A percentile compares a stretch with the other conserved stretches of the same genome.
These are phyloP conservation scores for Aspergillus tubingensis DNA, from an alignment of 2,329 filamentous ascomycete genomes.

Conservation along the genomic window DNA sequence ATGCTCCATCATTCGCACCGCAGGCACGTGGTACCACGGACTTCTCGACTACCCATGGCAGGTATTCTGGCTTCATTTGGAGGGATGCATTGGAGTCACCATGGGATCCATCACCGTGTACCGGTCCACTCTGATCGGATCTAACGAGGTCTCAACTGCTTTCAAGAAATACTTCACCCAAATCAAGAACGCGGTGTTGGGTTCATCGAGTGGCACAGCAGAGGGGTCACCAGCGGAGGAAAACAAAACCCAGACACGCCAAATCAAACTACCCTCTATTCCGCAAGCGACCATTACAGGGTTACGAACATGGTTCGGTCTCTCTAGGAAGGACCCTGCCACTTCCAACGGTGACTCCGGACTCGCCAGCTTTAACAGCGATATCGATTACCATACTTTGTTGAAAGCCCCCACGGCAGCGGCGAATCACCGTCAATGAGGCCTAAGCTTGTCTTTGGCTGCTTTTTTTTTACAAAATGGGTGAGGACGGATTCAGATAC, in stretches of 20 bases:
- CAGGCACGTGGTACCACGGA: neutral
- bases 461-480: accelerated
- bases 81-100: neutral
- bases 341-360: neutral
- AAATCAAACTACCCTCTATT: neutral
- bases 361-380: neutral
- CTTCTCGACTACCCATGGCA: slow-evolving; percentile 5
- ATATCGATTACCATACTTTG: slow-evolving; percentile 1
- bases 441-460: accelerated
- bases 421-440: neutral
- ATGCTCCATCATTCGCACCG: slow-evolving; percentile 4
- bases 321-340: neutral
- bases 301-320: neutral
- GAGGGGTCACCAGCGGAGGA: neutral
- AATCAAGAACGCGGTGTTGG: neutral
- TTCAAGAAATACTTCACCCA: neutral
- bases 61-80: slow-evolving; percentile 3
- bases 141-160: neutral
- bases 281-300: neutral
- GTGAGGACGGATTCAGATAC: too few relatives aligned
- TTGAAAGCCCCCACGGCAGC: neutral
- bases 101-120: slow-evolving; percentile 5
- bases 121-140: neutral
- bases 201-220: neutral
- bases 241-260: neutral